Conservation (phyloP, 768 basidiomycete genomes). For the Pisolithus albus region DNA sequence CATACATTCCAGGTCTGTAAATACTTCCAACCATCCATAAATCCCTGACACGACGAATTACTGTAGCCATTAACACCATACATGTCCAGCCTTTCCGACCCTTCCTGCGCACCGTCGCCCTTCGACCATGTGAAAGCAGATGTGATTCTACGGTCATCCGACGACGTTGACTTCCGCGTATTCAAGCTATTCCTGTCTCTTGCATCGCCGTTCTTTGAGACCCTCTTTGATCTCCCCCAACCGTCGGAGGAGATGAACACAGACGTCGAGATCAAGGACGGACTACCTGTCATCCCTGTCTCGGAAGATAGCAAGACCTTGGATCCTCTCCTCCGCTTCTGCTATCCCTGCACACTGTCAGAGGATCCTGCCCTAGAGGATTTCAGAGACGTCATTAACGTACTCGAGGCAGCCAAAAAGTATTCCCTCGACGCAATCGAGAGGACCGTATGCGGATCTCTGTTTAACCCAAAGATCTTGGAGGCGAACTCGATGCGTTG, state of each 20-base stretch:
- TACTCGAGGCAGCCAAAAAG: slow-evolving; percentile 14
- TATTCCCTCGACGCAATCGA: slow-evolving; percentile 14
- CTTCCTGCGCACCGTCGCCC: slow-evolving; percentile 1
- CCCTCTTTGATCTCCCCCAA: slow-evolving; percentile 26
- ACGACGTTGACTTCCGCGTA: slow-evolving; percentile 24
- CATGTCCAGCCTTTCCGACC: too few relatives aligned
- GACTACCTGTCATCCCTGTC: slow-evolving; percentile 12
- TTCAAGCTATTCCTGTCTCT: slow-evolving; percentile 30
- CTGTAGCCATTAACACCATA: too few relatives aligned
- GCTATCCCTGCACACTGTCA: slow-evolving; percentile 1
- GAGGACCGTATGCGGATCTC: slow-evolving; percentile 11
- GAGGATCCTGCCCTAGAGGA: slow-evolving; percentile 15
- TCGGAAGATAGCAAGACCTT: too few relatives aligned
- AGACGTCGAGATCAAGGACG: slow-evolving; percentile 12
- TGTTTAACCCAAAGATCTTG: slow-evolving; percentile 14
- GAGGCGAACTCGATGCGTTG: slow-evolving; percentile 20
- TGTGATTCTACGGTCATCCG: slow-evolving; percentile 21
- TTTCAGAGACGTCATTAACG: slow-evolving; percentile 3
- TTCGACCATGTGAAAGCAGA: slow-evolving; percentile 18
- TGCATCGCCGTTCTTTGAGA: slow-evolving; percentile 29
- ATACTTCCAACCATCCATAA: too few relatives aligned
- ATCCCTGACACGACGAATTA: too few relatives aligned
- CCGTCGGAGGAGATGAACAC: slow-evolving; percentile 2
- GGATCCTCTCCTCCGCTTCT: too few relatives aligned
- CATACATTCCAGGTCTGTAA: too few relatives aligned